phyloP scores from a whole-genome alignment of 495 filamentous ascomycete genomes.

The Penicillium bovifimosum region DNA sequence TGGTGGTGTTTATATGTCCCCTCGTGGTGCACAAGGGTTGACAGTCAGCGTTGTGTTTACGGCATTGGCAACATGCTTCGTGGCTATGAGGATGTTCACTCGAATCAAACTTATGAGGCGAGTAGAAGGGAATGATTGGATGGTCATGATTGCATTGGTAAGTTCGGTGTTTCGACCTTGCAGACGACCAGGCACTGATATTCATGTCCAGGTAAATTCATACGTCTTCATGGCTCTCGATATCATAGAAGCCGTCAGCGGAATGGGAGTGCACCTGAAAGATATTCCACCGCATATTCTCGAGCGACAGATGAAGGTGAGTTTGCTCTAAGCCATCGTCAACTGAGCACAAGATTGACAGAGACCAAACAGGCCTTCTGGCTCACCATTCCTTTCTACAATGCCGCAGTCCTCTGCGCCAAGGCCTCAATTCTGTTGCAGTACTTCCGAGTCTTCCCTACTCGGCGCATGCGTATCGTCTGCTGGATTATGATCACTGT shows the following conservation, averaged over 20 bases:
- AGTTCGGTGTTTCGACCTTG: neutral
- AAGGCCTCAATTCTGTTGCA: conserved; percentile 49
- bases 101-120: conserved; percentile 30
- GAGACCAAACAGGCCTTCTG: conserved; percentile 32
- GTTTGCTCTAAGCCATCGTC: neutral
- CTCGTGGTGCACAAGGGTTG: conserved; percentile 26
- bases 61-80: conserved; percentile 30
- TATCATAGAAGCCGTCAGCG: conserved; percentile 35
- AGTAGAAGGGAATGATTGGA: conserved; percentile 42
- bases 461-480: conserved; percentile 33
- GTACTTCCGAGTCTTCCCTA: conserved; percentile 45
- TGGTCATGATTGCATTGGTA: conserved; percentile 39
- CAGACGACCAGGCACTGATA: neutral
- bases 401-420: conserved; percentile 45
- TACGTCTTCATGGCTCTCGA: conserved; percentile 39
- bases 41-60: conserved; percentile 37
- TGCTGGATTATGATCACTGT: conserved; percentile 41
- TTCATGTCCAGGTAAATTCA: conserved; percentile 26
- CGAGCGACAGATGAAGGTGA: conserved; percentile 37
- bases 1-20: conserved; percentile 18
- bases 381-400: conserved; percentile 44
- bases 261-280: conserved; percentile 38
- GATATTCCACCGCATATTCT: conserved; percentile 32
- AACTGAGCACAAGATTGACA: neutral
- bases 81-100: conserved; percentile 36